Percentiles rank a stretch among this genome's conserved stretches.
phyloP scores from a whole-genome alignment of 139 green algal genomes.

The Closterium sp. region DNA sequence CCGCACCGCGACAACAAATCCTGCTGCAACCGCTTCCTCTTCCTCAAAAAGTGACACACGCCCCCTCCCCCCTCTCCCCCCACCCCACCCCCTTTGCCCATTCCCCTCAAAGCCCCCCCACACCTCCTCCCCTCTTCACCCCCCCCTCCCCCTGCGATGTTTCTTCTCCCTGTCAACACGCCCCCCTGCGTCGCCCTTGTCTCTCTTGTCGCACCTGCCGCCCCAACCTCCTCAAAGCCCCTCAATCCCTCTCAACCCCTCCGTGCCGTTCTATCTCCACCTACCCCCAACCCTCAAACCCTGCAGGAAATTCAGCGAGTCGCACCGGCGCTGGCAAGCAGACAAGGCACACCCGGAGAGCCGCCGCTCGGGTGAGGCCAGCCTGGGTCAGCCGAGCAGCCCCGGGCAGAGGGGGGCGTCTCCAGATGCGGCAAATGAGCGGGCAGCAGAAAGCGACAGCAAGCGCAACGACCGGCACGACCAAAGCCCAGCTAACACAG shows the following conservation, averaged over 20 bases:
- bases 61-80: not conserved
- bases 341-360: not conserved
- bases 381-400: no score
- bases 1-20: conserved; percentile 1
- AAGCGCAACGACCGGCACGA: not conserved
- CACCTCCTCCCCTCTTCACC: no score
- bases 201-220: no score
- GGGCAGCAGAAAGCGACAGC: not conserved
- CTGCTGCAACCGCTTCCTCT: conserved; percentile 9
- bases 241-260: no score
- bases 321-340: not conserved
- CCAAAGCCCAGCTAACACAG: not conserved
- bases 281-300: not conserved
- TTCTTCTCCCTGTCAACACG: no score
- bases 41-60: conserved; percentile 14
- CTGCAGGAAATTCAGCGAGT: not conserved
- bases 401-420: no score
- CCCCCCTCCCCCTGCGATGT: no score
- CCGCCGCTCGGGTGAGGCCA: no score
- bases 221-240: no score
- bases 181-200: no score
- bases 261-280: not conserved
- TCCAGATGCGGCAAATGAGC: no score
- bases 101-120: no score
- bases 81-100: not conserved